phyloP scores from a whole-genome alignment of 441 rosid genomes.

The Erysimum pusillum region DNA sequence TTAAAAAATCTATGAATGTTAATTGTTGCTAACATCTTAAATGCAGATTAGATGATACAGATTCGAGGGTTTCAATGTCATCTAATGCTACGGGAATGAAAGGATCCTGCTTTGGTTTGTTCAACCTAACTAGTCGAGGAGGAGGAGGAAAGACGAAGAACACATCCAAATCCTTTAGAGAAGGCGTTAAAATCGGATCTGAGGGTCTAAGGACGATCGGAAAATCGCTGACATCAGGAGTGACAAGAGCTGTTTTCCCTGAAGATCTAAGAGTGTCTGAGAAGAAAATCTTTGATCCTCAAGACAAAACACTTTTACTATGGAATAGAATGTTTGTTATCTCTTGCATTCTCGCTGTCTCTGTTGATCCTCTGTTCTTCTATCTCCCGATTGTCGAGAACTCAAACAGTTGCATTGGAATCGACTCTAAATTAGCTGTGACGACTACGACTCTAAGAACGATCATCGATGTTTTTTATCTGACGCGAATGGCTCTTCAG shows the following conservation, averaged over 20 bases:
- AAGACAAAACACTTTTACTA: constrained; percentile 77
- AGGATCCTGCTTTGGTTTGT: too few species aligned
- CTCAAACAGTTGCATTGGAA: constrained; percentile 67
- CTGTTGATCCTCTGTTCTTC: constrained; percentile 89
- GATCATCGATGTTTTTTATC: constrained; percentile 68
- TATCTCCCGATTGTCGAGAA: constrained; percentile 82
- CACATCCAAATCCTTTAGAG: constrained; percentile 62
- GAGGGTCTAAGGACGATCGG: constrained; percentile 75
- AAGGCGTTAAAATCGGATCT: constrained; percentile 74
- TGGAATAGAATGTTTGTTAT: constrained; percentile 90
- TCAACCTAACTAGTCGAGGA: constrained; percentile 45
- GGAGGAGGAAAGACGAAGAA: constrained; percentile 50
- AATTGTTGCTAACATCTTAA: too few species aligned
- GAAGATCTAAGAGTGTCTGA: constrained; percentile 85
- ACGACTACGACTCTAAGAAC: constrained; percentile 75
- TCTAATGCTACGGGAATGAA: too few species aligned
- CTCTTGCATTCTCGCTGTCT: constrained; percentile 80
- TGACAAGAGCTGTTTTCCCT: constrained; percentile 78
- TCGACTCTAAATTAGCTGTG: constrained; percentile 70
- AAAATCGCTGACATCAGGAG: too few species aligned
- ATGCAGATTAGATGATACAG: constrained; percentile 90
- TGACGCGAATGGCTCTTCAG: constrained; percentile 81
- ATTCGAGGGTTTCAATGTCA: constrained; percentile 70
- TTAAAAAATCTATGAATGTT: background rate
- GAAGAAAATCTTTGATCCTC: constrained; percentile 85